These are phyloP conservation scores for Sporothrix sp. DNA, from an alignment of 2,329 filamentous ascomycete genomes.

Conservation along the genomic window DNA sequence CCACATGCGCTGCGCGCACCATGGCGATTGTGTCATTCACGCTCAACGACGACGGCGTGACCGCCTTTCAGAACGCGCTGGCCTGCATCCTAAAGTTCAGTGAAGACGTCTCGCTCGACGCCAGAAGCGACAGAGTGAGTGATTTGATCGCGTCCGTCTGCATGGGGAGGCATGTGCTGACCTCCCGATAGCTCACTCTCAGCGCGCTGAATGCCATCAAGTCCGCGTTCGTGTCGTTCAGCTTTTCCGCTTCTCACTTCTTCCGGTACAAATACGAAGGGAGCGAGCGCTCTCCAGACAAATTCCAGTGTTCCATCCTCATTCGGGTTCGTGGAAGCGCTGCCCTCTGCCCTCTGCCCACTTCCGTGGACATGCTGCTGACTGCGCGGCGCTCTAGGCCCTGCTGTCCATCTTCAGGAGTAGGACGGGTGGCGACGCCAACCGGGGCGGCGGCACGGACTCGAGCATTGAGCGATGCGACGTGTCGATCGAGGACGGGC, in stretches of 20 bases:
- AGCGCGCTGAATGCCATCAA: conserved; percentile 73
- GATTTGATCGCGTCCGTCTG: conserved; percentile 1
- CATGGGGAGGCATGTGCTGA: not conserved
- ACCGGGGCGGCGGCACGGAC: conserved; percentile 51
- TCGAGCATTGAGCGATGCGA: conserved; percentile 66
- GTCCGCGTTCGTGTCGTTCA: conserved; percentile 67
- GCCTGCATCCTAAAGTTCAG: conserved; percentile 70
- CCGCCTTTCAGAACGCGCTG: conserved; percentile 61
- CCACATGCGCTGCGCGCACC: not conserved
- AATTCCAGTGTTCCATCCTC: conserved; percentile 67
- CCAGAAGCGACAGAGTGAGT: conserved; percentile 53
- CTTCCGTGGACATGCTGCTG: not conserved
- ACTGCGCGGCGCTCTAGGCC: conserved; percentile 32
- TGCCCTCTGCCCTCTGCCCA: too few species aligned
- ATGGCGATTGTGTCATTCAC: conserved; percentile 64
- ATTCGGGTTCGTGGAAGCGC: conserved; percentile 44
- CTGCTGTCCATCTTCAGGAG: conserved; percentile 67
- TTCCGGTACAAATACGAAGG: conserved; percentile 61
- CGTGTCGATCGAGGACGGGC: conserved; percentile 61
- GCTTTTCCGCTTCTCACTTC: conserved; percentile 57
- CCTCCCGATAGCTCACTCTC: conserved; percentile 49
- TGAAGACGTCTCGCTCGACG: conserved; percentile 68
- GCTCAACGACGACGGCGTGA: conserved; percentile 61
- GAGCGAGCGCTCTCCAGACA: conserved; percentile 39
- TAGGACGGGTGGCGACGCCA: conserved; percentile 47